Percentiles rank a stretch among this genome's conserved stretches.
phyloP scores from a whole-genome alignment of 2,329 filamentous ascomycete species.

The Nannizziopsis barbatae region DNA sequence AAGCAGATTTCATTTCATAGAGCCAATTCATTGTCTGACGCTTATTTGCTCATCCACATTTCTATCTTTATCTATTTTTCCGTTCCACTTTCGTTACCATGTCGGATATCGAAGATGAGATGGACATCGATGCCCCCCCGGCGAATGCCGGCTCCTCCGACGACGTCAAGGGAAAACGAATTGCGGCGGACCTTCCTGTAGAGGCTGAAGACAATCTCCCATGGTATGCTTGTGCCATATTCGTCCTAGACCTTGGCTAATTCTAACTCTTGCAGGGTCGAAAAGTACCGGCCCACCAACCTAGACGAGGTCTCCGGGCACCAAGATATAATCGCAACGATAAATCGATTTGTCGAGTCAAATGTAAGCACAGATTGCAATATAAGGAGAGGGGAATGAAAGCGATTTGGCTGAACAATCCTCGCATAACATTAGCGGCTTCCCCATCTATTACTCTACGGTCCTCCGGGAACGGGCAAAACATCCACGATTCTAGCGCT shows the following conservation, averaged over 20 bases:
- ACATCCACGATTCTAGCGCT: slow-evolving; percentile 93
- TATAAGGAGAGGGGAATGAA: neutral
- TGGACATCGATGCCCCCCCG: slow-evolving; percentile 53
- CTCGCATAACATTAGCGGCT: slow-evolving; percentile 48
- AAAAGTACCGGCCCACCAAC: slow-evolving; percentile 86
- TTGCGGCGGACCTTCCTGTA: slow-evolving; percentile 81
- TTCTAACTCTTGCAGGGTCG: slow-evolving; percentile 54
- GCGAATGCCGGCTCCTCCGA: slow-evolving; percentile 60
- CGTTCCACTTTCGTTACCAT: slow-evolving; percentile 23
- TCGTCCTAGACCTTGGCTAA: slow-evolving; percentile 3
- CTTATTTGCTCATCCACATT: no score
- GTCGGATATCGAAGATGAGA: slow-evolving; percentile 52
- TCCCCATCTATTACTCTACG: slow-evolving; percentile 91
- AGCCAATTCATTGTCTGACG: no score
- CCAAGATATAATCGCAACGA: slow-evolving; percentile 91
- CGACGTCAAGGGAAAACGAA: slow-evolving; percentile 72
- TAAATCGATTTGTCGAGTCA: slow-evolving; percentile 92
- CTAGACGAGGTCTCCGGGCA: slow-evolving; percentile 91
- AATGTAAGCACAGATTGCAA: slow-evolving; percentile 46
- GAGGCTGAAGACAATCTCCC: slow-evolving; percentile 88
- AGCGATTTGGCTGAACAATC: neutral
- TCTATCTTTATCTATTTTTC: no score
- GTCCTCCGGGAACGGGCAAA: slow-evolving; percentile 92
- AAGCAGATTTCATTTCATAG: no score
- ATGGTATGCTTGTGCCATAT: slow-evolving; percentile 49